Conservation (phyloP, 257 asterid genomes). For the Primulina tabacum region DNA sequence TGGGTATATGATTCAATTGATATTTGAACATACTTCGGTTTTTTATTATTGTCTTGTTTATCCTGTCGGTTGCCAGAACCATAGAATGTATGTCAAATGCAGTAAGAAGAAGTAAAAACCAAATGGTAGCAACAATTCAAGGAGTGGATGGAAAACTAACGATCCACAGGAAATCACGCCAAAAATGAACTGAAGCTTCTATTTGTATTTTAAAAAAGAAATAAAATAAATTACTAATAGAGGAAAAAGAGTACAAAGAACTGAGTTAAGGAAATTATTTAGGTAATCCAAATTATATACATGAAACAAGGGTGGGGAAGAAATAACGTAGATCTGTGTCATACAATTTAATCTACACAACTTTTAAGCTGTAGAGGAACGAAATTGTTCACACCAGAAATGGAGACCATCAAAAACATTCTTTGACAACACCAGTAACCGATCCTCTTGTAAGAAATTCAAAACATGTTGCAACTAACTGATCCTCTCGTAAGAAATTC, state of each 20-base stretch:
- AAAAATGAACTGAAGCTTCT: not conserved
- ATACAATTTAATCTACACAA: constrained; percentile 7
- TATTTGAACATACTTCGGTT: constrained; percentile 88
- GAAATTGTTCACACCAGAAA: not conserved
- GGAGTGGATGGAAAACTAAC: not conserved
- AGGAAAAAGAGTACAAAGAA: not conserved
- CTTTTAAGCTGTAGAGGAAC: not conserved
- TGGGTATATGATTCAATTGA: constrained; percentile 91
- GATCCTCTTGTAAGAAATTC: not conserved
- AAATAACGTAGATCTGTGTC: not conserved
- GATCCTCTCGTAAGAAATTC: no score
- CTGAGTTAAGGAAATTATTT: constrained; percentile 6
- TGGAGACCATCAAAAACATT: not conserved
- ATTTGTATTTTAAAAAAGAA: not conserved
- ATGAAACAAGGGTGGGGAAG: not conserved
- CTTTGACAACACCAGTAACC: not conserved
- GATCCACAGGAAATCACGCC: not conserved
- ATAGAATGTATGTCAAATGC: not conserved
- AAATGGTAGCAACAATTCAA: not conserved
- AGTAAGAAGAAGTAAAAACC: constrained; percentile 1
- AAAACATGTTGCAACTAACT: not conserved
- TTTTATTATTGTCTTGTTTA: constrained; percentile 59
- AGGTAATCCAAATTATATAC: constrained; percentile 1
- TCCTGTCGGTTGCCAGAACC: constrained; percentile 36
- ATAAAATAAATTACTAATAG: not conserved